Percentiles rank a stretch among this genome's conserved stretches.
These are phyloP conservation scores for Papiliotrema laurentii DNA, from an alignment of 1,284 basidiomycete species.

Conservation along the genomic window DNA sequence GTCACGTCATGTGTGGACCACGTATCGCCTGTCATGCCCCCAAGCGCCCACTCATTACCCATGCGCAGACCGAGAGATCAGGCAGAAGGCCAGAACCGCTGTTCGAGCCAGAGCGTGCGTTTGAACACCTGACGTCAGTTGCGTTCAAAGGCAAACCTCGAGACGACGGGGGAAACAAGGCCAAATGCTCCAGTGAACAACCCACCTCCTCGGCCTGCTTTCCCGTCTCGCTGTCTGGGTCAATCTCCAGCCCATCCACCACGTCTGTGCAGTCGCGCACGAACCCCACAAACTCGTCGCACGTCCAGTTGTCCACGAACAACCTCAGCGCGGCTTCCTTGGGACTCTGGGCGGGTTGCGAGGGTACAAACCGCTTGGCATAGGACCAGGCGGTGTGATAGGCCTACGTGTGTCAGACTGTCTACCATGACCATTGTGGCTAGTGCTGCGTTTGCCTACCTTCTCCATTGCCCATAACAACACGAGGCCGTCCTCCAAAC, in stretches of 20 bases:
- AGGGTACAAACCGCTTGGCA: constrained; percentile 47
- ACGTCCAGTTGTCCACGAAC: constrained; percentile 65
- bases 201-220: constrained; percentile 54
- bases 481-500: constrained; percentile 61
- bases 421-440: neutral
- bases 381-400: constrained; percentile 65
- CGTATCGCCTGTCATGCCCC: too few relatives aligned
- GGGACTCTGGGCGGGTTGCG: constrained; percentile 9
- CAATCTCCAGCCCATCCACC: constrained; percentile 54
- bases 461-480: constrained; percentile 75
- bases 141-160: neutral
- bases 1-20: too few relatives aligned
- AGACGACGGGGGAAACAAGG: too few relatives aligned
- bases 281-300: constrained; percentile 58
- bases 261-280: constrained; percentile 56
- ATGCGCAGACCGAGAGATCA: too few relatives aligned
- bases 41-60: too few relatives aligned
- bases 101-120: constrained; percentile 21
- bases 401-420: constrained; percentile 11
- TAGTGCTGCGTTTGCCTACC: constrained; percentile 46
- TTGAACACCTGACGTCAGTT: constrained; percentile 17
- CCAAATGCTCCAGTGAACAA: constrained; percentile 56
- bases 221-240: constrained; percentile 49
- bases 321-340: constrained; percentile 49
- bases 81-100: constrained; percentile 25